Conservation (phyloP, 805 yeast genomes). For the Spathaspora girioi region DNA sequence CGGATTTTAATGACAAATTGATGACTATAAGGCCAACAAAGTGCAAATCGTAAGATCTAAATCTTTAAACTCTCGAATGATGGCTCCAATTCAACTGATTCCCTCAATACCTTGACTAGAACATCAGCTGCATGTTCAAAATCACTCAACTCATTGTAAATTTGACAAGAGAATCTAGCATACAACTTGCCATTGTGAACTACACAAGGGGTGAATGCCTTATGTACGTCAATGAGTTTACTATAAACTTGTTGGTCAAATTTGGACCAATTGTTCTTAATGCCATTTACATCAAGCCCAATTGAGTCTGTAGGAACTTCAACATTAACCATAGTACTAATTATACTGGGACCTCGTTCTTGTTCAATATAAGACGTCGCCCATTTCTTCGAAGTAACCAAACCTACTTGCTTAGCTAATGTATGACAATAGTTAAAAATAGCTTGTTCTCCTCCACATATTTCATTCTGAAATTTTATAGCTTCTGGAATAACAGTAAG, state of each 20-base stretch:
- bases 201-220: slow-evolving; percentile 46
- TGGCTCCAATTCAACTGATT: not conserved
- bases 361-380: slow-evolving; percentile 36
- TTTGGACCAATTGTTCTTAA: slow-evolving; percentile 3
- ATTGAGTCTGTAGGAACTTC: slow-evolving; percentile 27
- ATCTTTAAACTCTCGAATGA: not conserved
- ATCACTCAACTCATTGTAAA: slow-evolving; percentile 58
- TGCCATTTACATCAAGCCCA: slow-evolving; percentile 5
- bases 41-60: no score
- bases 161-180: slow-evolving; percentile 55
- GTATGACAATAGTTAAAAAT: slow-evolving; percentile 46
- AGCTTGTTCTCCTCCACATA: slow-evolving; percentile 58
- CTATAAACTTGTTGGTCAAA: slow-evolving; percentile 2
- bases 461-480: slow-evolving; percentile 44
- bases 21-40: no score
- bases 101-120: slow-evolving; percentile 21
- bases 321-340: slow-evolving; percentile 44
- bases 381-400: slow-evolving; percentile 34
- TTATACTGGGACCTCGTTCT: slow-evolving; percentile 15
- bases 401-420: slow-evolving; percentile 44
- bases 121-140: slow-evolving; percentile 44
- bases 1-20: no score
- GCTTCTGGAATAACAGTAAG: slow-evolving; percentile 45
- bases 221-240: slow-evolving; percentile 18
- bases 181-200: slow-evolving; percentile 31